Base-by-base conservation (phyloP, 257 asterid genomes). In the Jacaranda copaia region DNA sequence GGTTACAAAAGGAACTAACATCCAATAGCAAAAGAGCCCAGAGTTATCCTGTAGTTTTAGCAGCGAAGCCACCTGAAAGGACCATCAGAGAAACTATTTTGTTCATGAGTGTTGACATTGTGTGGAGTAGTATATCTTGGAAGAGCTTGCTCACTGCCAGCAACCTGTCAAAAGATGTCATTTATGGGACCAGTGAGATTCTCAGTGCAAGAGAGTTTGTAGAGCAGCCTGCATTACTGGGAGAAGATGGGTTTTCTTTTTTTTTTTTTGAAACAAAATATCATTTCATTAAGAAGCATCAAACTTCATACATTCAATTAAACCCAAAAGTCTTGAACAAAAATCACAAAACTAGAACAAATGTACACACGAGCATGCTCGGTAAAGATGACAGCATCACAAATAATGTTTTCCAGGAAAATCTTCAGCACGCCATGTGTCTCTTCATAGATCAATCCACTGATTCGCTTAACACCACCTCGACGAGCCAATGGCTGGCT, bases 401-500 rank as follows among this genome's bases (percentile, higher is more conserved):
- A 79, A 46, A 79, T 79, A 25, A 79, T 75, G 8, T 79, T 79
- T 56, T 79, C 82, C 25, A 79, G 67, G 36, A 79, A 79, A 11
- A 79, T 79, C 82, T 79, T 79, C 48, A 79, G 64, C 75, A 79
- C 82, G 0, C 82, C 82, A 32, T 79, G 82, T 3, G 82, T 79
- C 74, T 79, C 82, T 42, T 79, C 83, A 19, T 79, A 79, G 73
- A 80, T 80, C 59, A 81, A 39, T 13, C 85, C 85, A 35, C 85
- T 81, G 63, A 81, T 81, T 10, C 85, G 72, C 79, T 81, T 81
- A 14, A 81, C 85, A 10, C 85, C 85, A 35, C 85, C 85, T 15
- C 85, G 79, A 57, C 85, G 85, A 66, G 85, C 85, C 52, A 81
- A 81, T 81, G 49, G 85, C 84, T 77, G 84, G 84, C 81, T 80